These are phyloP conservation scores for Dichomitus squalens DNA, from an alignment of 1,284 basidiomycete species.

Conservation along the genomic window DNA sequence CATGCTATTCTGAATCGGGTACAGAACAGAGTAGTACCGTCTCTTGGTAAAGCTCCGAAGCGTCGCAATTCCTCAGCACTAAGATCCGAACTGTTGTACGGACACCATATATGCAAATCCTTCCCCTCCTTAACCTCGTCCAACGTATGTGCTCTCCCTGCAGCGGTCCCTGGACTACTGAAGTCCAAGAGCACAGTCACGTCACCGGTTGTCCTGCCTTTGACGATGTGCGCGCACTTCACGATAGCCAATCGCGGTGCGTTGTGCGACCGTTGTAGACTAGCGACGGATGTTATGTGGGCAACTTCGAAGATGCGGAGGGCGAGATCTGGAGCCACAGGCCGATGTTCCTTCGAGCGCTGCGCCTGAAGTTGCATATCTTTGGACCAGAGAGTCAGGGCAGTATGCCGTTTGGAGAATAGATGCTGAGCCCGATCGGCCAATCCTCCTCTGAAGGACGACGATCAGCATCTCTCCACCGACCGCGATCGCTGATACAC, in stretches of 20 bases:
- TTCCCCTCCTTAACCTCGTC: slow-evolving; percentile 22
- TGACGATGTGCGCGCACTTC: slow-evolving; percentile 18
- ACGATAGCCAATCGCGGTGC: slow-evolving; percentile 25
- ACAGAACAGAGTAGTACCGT: slow-evolving; percentile 7
- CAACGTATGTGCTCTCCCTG: slow-evolving; percentile 19
- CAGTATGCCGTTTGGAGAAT: slow-evolving; percentile 43
- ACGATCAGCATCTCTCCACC: not conserved
- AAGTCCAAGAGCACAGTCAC: slow-evolving; percentile 27
- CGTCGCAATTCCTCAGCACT: not conserved
- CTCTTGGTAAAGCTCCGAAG: slow-evolving; percentile 6
- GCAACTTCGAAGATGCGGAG: slow-evolving; percentile 24
- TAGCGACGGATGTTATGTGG: slow-evolving; percentile 17
- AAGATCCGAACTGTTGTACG: slow-evolving; percentile 23
- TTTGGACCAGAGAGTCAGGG: slow-evolving; percentile 51
- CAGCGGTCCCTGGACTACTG: slow-evolving; percentile 12
- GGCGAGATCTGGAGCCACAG: slow-evolving; percentile 25
- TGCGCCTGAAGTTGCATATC: slow-evolving; percentile 36
- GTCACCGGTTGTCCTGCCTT: slow-evolving; percentile 10
- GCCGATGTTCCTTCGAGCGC: slow-evolving; percentile 14
- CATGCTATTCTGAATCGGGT: slow-evolving; percentile 9
- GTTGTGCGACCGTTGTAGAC: slow-evolving; percentile 22
- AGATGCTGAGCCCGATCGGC: slow-evolving; percentile 47
- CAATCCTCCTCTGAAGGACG: slow-evolving; percentile 45
- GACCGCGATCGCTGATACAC: slow-evolving; percentile 3
- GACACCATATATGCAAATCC: slow-evolving; percentile 27